phyloP scores from a whole-genome alignment of 352 stramenopile species.

The Pythium scleroteichum region DNA sequence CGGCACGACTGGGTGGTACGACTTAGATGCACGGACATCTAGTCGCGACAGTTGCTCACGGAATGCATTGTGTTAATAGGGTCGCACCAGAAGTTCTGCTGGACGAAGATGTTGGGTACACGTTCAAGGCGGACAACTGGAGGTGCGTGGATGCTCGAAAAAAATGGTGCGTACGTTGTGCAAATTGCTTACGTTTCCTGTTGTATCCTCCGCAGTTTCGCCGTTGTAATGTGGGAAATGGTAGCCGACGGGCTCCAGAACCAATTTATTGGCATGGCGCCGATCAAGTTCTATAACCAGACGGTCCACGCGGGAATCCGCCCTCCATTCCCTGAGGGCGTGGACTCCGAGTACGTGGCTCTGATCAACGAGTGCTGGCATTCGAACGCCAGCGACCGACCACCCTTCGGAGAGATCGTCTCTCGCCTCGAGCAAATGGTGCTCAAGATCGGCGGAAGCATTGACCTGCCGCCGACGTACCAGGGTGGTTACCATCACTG shows the following conservation, averaged over 20 bases:
- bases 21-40: not conserved
- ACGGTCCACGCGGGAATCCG: conserved; percentile 78
- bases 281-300: conserved; percentile 91
- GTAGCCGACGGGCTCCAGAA: conserved; percentile 80
- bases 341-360: conserved; percentile 68
- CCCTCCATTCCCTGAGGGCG: conserved; percentile 64
- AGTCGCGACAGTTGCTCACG: too few species aligned
- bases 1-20: conserved; percentile 84
- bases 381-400: conserved; percentile 69
- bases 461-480: conserved; percentile 83
- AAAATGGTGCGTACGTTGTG: too few species aligned
- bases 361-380: conserved; percentile 87
- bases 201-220: conserved; percentile 58
- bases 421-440: conserved; percentile 73
- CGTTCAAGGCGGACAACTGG: conserved; percentile 90
- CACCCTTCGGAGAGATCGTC: conserved; percentile 80
- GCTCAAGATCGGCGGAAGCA: conserved; percentile 70
- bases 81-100: conserved; percentile 87
- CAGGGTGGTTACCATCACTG: conserved; percentile 81
- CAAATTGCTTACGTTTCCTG: too few species aligned
- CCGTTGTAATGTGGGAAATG: conserved; percentile 92
- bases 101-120: conserved; percentile 87
- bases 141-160: conserved; percentile 41
- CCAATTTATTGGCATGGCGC: conserved; percentile 88
- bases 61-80: conserved; percentile 39